Percentiles rank a stretch among this genome's conserved stretches.
Conservation (phyloP, 441 rosid genomes). For the Lepidium campestre region DNA sequence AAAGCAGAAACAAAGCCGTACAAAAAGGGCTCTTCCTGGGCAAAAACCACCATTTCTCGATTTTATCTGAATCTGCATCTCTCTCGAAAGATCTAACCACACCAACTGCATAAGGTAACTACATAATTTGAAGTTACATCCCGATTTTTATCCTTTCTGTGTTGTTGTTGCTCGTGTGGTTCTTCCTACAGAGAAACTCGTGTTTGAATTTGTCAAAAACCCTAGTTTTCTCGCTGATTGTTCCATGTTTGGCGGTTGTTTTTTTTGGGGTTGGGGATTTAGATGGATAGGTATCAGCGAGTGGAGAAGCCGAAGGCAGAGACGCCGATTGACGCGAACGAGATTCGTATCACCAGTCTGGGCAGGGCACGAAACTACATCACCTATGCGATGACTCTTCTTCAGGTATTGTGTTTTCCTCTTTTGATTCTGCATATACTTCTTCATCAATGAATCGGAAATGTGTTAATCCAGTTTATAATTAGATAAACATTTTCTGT, state of each 20-base stretch:
- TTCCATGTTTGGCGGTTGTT: background rate
- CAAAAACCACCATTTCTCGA: constrained; percentile 11
- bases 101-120: constrained; percentile 14
- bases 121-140: background rate
- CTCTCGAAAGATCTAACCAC: constrained; percentile 4
- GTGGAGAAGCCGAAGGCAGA: constrained; percentile 56
- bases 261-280: background rate
- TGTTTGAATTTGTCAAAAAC: background rate
- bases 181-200: background rate
- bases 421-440: background rate
- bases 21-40: constrained; percentile 24
- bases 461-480: background rate
- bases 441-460: background rate
- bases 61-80: constrained; percentile 8
- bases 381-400: constrained; percentile 62
- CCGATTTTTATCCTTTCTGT: background rate
- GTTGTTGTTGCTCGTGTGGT: background rate
- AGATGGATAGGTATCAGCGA: constrained; percentile 70
- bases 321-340: constrained; percentile 56
- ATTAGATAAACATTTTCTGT: background rate
- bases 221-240: constrained; percentile 12
- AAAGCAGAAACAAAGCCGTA: constrained; percentile 31
- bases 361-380: constrained; percentile 70
- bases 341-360: constrained; percentile 61
- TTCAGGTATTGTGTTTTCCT: constrained; percentile 36